A percentile compares a stretch with the other conserved stretches of the same genome.
Evolutionary conservation across 768 basidiomycete species (phyloP).

Genomic region (Dentipellis fragilis): DNA sequence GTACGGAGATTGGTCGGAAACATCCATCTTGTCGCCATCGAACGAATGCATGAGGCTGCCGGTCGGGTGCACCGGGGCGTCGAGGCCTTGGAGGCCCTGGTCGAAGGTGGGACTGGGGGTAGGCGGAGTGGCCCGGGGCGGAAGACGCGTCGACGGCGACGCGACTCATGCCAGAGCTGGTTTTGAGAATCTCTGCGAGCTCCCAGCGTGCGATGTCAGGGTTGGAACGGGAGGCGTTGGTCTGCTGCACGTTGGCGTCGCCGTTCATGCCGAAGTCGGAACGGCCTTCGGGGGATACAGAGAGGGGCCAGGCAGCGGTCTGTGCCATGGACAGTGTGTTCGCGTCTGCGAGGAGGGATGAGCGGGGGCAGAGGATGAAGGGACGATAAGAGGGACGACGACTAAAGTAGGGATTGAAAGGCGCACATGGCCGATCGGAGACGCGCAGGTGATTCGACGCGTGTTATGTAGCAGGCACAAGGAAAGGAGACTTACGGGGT

Average conservation of each 20-base stretch:
- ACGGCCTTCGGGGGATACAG: constrained; percentile 14
- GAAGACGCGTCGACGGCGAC: constrained; percentile 43
- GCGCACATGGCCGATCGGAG: neutral
- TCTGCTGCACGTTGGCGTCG: neutral
- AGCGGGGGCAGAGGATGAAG: constrained; percentile 2
- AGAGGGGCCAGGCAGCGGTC: neutral
- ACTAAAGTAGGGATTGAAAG: neutral
- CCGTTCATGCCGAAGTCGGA: constrained; percentile 11
- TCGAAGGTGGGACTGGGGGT: constrained; percentile 42
- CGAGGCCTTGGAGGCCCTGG: constrained; percentile 24
- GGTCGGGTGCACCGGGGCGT: constrained; percentile 12
- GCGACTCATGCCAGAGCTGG: constrained; percentile 22
- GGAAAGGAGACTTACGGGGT: too few species aligned
- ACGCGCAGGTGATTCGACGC: too few species aligned
- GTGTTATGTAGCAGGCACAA: too few species aligned
- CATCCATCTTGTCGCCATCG: constrained; percentile 44
- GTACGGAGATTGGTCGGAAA: constrained; percentile 49
- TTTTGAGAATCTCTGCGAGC: constrained; percentile 37
- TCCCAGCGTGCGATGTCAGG: constrained; percentile 30
- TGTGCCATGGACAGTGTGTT: neutral
- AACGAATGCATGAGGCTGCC: constrained; percentile 28
- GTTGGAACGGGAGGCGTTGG: constrained; percentile 24
- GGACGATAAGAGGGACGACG: neutral
- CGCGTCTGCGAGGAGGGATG: neutral
- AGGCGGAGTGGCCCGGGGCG: constrained; percentile 35